These are phyloP conservation scores for Orbilia blumenaviensis DNA, from an alignment of 2,329 filamentous ascomycete genomes.

Conservation along the genomic window DNA sequence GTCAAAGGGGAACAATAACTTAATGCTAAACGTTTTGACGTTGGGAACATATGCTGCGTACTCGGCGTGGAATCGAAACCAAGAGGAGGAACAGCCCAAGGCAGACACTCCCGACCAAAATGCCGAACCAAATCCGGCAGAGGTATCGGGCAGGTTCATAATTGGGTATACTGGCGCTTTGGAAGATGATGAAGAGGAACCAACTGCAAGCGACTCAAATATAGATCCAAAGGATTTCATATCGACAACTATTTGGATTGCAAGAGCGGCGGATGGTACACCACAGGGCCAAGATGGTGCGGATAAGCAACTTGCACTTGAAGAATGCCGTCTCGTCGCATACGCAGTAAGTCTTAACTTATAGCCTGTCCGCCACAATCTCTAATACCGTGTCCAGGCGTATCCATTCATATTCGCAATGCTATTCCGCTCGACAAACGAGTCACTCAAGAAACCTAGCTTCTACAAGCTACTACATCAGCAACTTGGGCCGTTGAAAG, in stretches of 20 bases:
- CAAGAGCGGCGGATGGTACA: slow-evolving; percentile 6
- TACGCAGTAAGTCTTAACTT: slow-evolving; percentile 54
- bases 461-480: slow-evolving; percentile 71
- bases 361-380: not conserved
- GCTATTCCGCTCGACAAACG: slow-evolving; percentile 72
- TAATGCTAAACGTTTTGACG: slow-evolving; percentile 56
- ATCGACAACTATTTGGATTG: slow-evolving; percentile 40
- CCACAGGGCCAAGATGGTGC: slow-evolving; percentile 32
- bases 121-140: slow-evolving; percentile 5
- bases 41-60: slow-evolving; percentile 56
- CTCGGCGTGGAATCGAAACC: slow-evolving; percentile 43
- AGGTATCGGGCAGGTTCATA: slow-evolving; percentile 54
- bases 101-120: not conserved
- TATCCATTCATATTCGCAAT: slow-evolving; percentile 79
- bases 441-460: slow-evolving; percentile 67
- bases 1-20: slow-evolving; percentile 35
- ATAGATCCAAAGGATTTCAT: slow-evolving; percentile 32
- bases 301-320: slow-evolving; percentile 39
- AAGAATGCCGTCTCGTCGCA: slow-evolving; percentile 57
- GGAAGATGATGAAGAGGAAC: slow-evolving; percentile 36
- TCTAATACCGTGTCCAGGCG: slow-evolving; percentile 44
- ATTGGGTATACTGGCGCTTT: slow-evolving; percentile 57
- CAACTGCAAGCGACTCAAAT: not conserved
- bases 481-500: slow-evolving; percentile 70
- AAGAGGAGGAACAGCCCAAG: slow-evolving; percentile 25